Evolutionary conservation across 768 basidiomycete genomes (phyloP).

Genomic region (Favolaschia claudopus): DNA sequence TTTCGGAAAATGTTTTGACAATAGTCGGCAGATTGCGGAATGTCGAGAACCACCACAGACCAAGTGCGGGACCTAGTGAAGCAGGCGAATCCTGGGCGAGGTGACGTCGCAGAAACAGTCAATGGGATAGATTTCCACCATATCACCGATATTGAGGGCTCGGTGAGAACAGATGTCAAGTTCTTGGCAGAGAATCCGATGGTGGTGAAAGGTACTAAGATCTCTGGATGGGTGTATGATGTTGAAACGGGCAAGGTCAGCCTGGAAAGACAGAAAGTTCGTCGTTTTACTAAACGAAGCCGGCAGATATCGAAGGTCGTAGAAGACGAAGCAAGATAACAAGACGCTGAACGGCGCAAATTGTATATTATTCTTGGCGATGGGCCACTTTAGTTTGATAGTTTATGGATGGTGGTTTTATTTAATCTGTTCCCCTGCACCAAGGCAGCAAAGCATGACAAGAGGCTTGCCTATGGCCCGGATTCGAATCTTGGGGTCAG

Average conservation of each 20-base stretch:
- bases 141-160: conserved; percentile 47
- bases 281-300: too few species aligned
- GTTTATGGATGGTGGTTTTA: too few species aligned
- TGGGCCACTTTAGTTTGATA: too few species aligned
- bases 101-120: conserved; percentile 34
- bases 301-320: conserved; percentile 6
- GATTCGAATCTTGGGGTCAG: too few species aligned
- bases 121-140: conserved; percentile 51
- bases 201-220: conserved; percentile 44
- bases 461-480: too few species aligned
- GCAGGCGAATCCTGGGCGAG: conserved; percentile 31
- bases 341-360: too few species aligned
- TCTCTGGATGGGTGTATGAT: conserved; percentile 61
- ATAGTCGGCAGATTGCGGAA: conserved; percentile 62
- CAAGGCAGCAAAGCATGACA: too few species aligned
- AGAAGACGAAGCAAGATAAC: too few species aligned
- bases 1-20: too few species aligned
- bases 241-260: conserved; percentile 61
- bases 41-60: conserved; percentile 53
- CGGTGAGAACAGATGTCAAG: conserved; percentile 52
- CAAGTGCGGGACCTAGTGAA: conserved; percentile 47
- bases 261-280: too few species aligned
- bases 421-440: too few species aligned
- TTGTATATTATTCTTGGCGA: too few species aligned
- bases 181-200: conserved; percentile 51